A percentile compares a stretch with the other conserved stretches of the same genome.
Conservation (phyloP, 192 early-diverging fungal species). For the Lunasporangiospora selenospora region DNA sequence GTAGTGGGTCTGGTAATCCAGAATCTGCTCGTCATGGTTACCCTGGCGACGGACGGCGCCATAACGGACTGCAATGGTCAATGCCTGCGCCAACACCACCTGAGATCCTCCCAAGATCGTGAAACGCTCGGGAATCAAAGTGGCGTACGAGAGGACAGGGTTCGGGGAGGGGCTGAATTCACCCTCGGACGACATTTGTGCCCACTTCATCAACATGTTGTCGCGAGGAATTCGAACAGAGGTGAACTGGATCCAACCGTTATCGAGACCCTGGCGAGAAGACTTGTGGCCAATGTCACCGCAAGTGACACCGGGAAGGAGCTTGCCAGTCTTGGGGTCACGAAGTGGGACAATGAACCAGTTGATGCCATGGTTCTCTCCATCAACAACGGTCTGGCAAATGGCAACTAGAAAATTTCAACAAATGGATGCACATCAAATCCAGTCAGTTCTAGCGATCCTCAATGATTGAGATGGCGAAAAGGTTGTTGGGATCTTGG, state of each 20-base stretch:
- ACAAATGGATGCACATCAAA: too few relatives aligned
- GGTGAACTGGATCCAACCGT: constrained; percentile 73
- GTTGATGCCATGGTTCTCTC: constrained; percentile 64
- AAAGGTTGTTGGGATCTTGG: background rate
- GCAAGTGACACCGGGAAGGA: constrained; percentile 57
- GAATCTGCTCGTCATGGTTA: constrained; percentile 64
- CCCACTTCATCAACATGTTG: constrained; percentile 67
- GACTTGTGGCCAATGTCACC: constrained; percentile 70
- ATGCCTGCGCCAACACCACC: constrained; percentile 52
- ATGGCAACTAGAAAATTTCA: constrained; percentile 57
- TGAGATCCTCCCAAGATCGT: constrained; percentile 50
- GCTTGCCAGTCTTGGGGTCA: constrained; percentile 53
- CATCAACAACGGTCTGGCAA: constrained; percentile 65
- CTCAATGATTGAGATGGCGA: background rate
- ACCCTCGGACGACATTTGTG: constrained; percentile 58
- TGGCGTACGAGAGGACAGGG: constrained; percentile 63
- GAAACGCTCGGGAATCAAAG: constrained; percentile 71
- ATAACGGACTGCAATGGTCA: constrained; percentile 66
- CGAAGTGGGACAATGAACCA: constrained; percentile 73
- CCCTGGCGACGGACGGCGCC: constrained; percentile 69
- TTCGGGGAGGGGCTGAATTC: constrained; percentile 59
- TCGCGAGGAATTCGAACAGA: constrained; percentile 59
- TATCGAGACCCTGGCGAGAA: constrained; percentile 67
- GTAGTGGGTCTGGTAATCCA: constrained; percentile 72
- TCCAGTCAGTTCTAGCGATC: too few relatives aligned